phyloP scores from a whole-genome alignment of 192 early-diverging fungal genomes.

The Coemansia sp. region DNA sequence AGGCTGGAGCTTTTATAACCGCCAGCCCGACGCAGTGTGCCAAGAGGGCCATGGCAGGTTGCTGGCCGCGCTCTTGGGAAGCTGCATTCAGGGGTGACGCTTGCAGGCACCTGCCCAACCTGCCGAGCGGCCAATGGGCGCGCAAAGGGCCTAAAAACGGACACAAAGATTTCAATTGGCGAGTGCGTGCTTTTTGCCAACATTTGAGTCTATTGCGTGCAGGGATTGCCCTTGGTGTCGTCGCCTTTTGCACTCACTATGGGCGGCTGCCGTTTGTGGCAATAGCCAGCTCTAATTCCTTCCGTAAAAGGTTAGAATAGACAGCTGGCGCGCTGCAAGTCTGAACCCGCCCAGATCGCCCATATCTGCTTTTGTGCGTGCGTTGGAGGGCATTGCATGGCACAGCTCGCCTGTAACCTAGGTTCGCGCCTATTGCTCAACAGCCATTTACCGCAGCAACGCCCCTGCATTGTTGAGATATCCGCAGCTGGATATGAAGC shows the following conservation, averaged over 20 bases:
- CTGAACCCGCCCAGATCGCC: background rate
- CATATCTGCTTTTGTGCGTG: background rate
- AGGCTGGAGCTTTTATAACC: background rate
- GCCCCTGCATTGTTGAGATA: background rate
- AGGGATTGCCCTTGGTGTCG: background rate
- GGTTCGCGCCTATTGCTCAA: background rate
- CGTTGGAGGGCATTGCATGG: background rate
- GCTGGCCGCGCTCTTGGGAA: background rate
- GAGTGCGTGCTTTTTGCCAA: background rate
- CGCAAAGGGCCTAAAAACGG: slow-evolving; percentile 6
- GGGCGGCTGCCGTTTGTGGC: background rate
- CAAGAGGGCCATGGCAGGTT: background rate
- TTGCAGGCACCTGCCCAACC: background rate
- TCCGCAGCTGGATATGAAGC: background rate
- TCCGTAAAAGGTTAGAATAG: background rate
- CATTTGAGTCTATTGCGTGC: background rate
- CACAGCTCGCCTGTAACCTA: background rate
- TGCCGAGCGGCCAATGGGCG: slow-evolving; percentile 1
- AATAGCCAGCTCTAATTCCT: background rate
- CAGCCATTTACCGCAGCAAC: background rate
- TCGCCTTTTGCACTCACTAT: background rate
- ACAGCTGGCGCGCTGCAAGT: background rate
- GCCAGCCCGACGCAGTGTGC: background rate
- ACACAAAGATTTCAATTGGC: background rate
- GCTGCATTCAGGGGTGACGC: slow-evolving; percentile 4